Evolutionary conservation across 352 stramenopile species (phyloP).

Genomic region (Phytophthora capsici): DNA sequence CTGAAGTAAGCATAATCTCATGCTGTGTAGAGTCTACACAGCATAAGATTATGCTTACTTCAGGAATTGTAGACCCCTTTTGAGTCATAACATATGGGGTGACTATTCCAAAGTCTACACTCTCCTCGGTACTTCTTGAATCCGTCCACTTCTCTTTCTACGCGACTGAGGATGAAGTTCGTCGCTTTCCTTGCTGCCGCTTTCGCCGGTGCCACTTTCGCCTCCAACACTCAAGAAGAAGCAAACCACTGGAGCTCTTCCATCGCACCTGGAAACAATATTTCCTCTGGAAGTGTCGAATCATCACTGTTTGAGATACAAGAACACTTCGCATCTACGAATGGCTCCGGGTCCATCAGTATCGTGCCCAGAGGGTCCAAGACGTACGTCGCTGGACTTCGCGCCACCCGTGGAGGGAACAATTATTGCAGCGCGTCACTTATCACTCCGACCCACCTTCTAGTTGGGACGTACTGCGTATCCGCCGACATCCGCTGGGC

Average conservation of each 20-base stretch:
- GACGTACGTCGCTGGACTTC: slow-evolving; percentile 41
- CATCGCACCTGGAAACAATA: slow-evolving; percentile 5
- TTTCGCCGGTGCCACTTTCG: not conserved
- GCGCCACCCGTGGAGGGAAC: slow-evolving; percentile 8
- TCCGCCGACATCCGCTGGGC: slow-evolving; percentile 3
- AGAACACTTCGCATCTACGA: not conserved
- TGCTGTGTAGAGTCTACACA: too few relatives aligned
- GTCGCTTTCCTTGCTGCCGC: not conserved
- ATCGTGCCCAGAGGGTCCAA: slow-evolving; percentile 39
- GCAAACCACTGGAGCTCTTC: not conserved
- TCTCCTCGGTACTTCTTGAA: not conserved
- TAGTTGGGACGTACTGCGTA: slow-evolving; percentile 6
- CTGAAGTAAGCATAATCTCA: too few relatives aligned
- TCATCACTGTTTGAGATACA: not conserved
- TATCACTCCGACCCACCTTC: slow-evolving; percentile 18
- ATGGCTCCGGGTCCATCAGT: not conserved
- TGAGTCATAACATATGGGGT: too few relatives aligned
- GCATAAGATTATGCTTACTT: too few relatives aligned
- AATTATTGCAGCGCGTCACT: slow-evolving; percentile 21
- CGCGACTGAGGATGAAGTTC: not conserved
- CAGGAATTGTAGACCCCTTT: too few relatives aligned
- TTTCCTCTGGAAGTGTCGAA: slow-evolving; percentile 40
- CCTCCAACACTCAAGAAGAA: not conserved
- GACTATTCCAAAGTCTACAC: not conserved
- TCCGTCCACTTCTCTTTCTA: not conserved